These are phyloP conservation scores for Aschersonia sp. DNA, from an alignment of 2,329 filamentous ascomycete species.

Conservation along the genomic window DNA sequence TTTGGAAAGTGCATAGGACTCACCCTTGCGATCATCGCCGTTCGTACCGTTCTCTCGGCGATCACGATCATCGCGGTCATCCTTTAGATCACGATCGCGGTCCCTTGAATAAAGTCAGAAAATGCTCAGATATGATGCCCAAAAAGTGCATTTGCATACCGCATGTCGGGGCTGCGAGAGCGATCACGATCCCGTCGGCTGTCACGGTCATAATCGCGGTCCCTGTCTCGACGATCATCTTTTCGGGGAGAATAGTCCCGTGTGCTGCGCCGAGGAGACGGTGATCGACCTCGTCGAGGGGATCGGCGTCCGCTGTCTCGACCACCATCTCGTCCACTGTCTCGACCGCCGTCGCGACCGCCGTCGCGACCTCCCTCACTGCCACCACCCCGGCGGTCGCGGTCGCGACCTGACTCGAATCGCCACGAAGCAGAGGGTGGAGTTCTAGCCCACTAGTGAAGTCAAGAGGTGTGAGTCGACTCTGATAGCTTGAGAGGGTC, in stretches of 20 bases:
- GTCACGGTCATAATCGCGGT: constrained; percentile 65
- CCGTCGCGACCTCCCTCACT: constrained; percentile 12
- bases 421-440: constrained; percentile 97
- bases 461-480: no score
- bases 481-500: no score
- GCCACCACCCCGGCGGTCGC: constrained; percentile 37
- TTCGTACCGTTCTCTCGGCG: constrained; percentile 67
- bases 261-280: constrained; percentile 61
- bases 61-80: constrained; percentile 58
- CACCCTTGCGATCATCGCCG: constrained; percentile 85
- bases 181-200: constrained; percentile 65
- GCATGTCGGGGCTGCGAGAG: constrained; percentile 54
- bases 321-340: constrained; percentile 11
- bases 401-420: constrained; percentile 82
- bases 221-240: constrained; percentile 71
- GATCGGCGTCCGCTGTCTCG: constrained; percentile 35
- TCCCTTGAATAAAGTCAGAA: constrained; percentile 17
- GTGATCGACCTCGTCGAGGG: constrained; percentile 57
- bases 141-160: constrained; percentile 21
- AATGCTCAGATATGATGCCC: not conserved
- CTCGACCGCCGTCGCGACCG: constrained; percentile 57
- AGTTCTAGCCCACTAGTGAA: constrained; percentile 80
- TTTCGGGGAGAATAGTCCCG: constrained; percentile 79
- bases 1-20: constrained; percentile 6
- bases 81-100: constrained; percentile 41